Evolutionary conservation across 805 yeast genomes (phyloP), one percentile per base, ranked within the genome.

Genomic region (Candida piceae): DNA sequence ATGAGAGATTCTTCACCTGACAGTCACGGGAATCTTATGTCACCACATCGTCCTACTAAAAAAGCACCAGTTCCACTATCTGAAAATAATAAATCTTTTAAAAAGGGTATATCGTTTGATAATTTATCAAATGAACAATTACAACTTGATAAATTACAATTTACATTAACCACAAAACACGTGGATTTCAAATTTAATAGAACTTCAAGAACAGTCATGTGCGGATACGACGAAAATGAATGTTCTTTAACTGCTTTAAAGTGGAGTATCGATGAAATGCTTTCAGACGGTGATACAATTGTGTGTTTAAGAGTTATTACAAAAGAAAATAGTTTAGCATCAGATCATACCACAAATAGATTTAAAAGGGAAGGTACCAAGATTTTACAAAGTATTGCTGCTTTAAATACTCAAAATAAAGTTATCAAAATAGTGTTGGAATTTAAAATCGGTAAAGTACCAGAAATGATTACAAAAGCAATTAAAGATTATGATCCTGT

Each of bases 401-500:
- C 44, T 8, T 49, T 60, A 34, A 70, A 69, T 43, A 40, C 42
- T 3, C 48, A 48, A n/a, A 53, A 58, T 31, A 66, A 60, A 40
- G 60, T 61, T 42, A 55, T 72, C n/a, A 58, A 69, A 21, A 47
- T 71, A 10, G 61, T 67, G 15, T 53, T 70, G 25, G 76, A 71
- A 44, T 58, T 67, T 36, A 57, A 67, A 21, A 57, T 69, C 7
- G 76, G 76, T 4, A 66, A 63, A 40, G 67, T 64, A 13, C 63
- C 66, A 16, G 63, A 61, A 31, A 53, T 59, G 57, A 58, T 71
- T 12, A 62, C 59, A 15, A 58, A 59, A 18, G 62, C 68, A 38
- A 63, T 70, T 21, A 58, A 53, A 28, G 70, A 68, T 13, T 71
- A 69, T 50, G 72, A 68, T 32, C 75, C 75, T 7, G 51, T 64